These are phyloP conservation scores for Physcomitrellopsis africana DNA, from an alignment of 225 moss, liverwort and hornwort species.

Conservation along the genomic window DNA sequence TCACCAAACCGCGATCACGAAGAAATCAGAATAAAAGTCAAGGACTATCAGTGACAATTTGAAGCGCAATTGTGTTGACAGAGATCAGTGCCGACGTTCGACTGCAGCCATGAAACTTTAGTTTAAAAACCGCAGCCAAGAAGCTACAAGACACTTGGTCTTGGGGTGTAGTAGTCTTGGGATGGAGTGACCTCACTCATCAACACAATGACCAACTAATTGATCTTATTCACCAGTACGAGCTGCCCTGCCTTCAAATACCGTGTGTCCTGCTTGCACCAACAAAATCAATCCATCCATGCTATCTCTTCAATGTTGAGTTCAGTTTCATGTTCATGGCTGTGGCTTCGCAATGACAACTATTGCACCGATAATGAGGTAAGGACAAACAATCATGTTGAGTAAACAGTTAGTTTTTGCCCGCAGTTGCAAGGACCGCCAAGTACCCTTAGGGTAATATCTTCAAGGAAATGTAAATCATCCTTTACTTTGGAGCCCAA, in stretches of 20 bases:
- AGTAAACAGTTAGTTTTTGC: slow-evolving; percentile 32
- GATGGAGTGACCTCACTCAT: slow-evolving; percentile 20
- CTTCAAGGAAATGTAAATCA: slow-evolving; percentile 3
- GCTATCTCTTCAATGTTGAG: slow-evolving; percentile 10
- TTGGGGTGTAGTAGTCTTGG: not conserved
- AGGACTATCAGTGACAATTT: too few relatives aligned
- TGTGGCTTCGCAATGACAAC: slow-evolving; percentile 6
- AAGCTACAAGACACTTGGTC: not conserved
- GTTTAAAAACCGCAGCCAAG: not conserved
- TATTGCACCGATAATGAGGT: not conserved
- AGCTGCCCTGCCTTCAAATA: not conserved
- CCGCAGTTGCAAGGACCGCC: slow-evolving; percentile 13
- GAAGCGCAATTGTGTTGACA: too few relatives aligned
- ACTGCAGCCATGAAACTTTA: too few relatives aligned
- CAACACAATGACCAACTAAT: slow-evolving; percentile 23
- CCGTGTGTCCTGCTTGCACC: slow-evolving; percentile 24
- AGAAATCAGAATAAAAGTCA: too few relatives aligned
- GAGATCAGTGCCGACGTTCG: too few relatives aligned
- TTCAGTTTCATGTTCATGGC: slow-evolving; percentile 10
- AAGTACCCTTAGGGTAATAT: slow-evolving; percentile 18
- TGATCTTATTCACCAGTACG: slow-evolving; percentile 20
- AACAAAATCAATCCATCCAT: slow-evolving; percentile 27
- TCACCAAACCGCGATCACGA: too few relatives aligned
- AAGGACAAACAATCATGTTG: slow-evolving; percentile 33
- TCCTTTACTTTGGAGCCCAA: not conserved